These are phyloP conservation scores for Microbotryum saponariae DNA, from an alignment of 1,284 basidiomycete genomes.

Conservation along the genomic window DNA sequence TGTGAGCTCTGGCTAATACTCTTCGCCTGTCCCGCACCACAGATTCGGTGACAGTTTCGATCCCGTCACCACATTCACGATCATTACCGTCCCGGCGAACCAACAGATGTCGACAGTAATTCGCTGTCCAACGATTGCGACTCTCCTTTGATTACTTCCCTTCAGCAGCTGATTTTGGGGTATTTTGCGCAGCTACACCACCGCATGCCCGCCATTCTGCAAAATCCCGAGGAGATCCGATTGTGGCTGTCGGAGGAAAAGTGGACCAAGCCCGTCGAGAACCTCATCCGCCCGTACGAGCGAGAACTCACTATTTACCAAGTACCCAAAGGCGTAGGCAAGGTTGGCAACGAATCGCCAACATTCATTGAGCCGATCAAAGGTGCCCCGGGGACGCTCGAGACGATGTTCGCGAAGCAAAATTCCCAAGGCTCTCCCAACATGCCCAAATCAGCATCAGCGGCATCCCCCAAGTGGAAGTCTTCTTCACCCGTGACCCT, in stretches of 20 bases:
- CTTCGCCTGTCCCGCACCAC: conserved; percentile 29
- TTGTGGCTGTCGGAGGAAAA: conserved; percentile 62
- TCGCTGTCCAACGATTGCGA: no score
- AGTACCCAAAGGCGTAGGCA: conserved; percentile 84
- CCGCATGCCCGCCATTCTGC: conserved; percentile 82
- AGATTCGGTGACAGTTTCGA: conserved; percentile 49
- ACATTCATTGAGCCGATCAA: conserved; percentile 53
- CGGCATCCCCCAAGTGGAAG: no score
- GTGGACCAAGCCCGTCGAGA: conserved; percentile 55
- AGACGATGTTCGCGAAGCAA: no score
- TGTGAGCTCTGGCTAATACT: conserved; percentile 18
- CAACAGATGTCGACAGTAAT: conserved; percentile 36
- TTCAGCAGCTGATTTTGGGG: conserved; percentile 57
- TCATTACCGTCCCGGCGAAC: conserved; percentile 63
- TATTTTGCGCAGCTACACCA: conserved; percentile 56
- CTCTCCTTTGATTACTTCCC: conserved; percentile 44
- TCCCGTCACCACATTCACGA: conserved; percentile 72
- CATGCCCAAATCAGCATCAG: no score
- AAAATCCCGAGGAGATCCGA: conserved; percentile 53
- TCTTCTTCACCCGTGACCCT: no score
- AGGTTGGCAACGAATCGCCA: conserved; percentile 72
- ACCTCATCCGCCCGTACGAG: conserved; percentile 60
- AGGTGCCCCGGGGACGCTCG: conserved; percentile 15
- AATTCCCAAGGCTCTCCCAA: no score
- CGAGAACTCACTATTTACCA: conserved; percentile 70